These are phyloP conservation scores for Globisporangium recalcitrans DNA, from an alignment of 352 stramenopile genomes.

Conservation along the genomic window DNA sequence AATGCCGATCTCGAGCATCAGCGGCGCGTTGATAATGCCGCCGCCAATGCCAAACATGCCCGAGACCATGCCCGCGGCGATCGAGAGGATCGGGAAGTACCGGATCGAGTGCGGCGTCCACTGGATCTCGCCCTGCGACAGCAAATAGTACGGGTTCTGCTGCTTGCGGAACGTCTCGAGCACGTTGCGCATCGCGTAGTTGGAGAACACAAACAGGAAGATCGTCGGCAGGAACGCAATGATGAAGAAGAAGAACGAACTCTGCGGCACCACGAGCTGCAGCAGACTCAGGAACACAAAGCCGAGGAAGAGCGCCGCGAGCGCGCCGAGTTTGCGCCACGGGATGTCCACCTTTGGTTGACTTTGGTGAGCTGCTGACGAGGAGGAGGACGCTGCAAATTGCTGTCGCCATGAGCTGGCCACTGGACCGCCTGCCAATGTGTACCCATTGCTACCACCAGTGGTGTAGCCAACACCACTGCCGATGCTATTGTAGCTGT, in stretches of 20 bases:
- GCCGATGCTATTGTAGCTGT: neutral
- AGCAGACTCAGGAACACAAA: conserved; percentile 91
- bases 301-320: conserved; percentile 85
- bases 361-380: conserved; percentile 7
- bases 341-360: conserved; percentile 48
- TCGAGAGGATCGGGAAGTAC: conserved; percentile 88
- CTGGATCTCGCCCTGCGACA: conserved; percentile 32
- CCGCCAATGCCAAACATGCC: conserved; percentile 95
- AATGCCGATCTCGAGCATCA: conserved; percentile 93
- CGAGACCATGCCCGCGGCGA: conserved; percentile 87
- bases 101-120: conserved; percentile 56
- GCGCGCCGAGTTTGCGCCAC: conserved; percentile 71
- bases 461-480: neutral
- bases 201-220: conserved; percentile 65
- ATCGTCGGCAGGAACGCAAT: conserved; percentile 59
- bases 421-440: neutral
- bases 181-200: conserved; percentile 60
- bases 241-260: conserved; percentile 69
- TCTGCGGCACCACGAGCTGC: conserved; percentile 87
- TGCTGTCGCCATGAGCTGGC: conserved; percentile 3
- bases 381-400: neutral
- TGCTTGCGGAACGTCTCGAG: conserved; percentile 39
- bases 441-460: conserved; percentile 1
- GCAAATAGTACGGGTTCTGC: conserved; percentile 45
- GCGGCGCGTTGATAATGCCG: conserved; percentile 92